Evolutionary conservation across 2,329 filamentous ascomycete genomes (phyloP), one percentile per base, ranked within the genome.

Genomic region (Colletotrichum cordylinicola): DNA sequence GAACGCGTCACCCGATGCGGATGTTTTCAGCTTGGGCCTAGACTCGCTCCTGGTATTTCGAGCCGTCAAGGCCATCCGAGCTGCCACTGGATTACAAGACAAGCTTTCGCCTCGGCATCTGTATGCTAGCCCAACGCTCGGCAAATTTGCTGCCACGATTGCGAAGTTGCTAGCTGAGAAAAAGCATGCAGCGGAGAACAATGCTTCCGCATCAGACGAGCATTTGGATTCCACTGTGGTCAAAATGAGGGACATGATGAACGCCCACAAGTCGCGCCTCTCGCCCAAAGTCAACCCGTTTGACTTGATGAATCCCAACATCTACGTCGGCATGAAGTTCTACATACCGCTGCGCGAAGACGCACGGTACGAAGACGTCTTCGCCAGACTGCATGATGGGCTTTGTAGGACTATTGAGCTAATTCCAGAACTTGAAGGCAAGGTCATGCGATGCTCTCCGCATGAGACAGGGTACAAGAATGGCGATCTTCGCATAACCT

Each of bases 291-390:
- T 52, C 43, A 52, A 52, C 43, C 43, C 43, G 1, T 52, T 52
- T 52, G 43, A 52, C n/a, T 52, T 52, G 43, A 52, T 52, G 43
- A 52, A 52, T n/a, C 43, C 43, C n/a, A 52, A 52, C 43, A 52
- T 52, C n/a, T 52, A 52, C 43, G n/a, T 52, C n/a, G 43, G 43
- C 43, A 52, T 52, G 43, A 52, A 52, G n/a, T 52, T 52, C n/a
- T 52, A 52, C 43, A 21, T 52, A 52, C 43, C 43, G 43, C 43
- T 52, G 43, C 43, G 43, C 6, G 43, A 8, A 24, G n/a, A 52
- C n/a, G 43, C n/a, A 13, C 43, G 6, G 10, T 52, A 21, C n/a
- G 43, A 52, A 8, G 43, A 52, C 7, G 43, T 52, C 0, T 52
- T 52, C 43, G 8, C n/a, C n/a, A 21, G 43, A 1, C 12, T 52